Evolutionary conservation across 441 rosid species (phyloP), one percentile per base, ranked within the genome.

Genomic region (Kokia cookei): DNA sequence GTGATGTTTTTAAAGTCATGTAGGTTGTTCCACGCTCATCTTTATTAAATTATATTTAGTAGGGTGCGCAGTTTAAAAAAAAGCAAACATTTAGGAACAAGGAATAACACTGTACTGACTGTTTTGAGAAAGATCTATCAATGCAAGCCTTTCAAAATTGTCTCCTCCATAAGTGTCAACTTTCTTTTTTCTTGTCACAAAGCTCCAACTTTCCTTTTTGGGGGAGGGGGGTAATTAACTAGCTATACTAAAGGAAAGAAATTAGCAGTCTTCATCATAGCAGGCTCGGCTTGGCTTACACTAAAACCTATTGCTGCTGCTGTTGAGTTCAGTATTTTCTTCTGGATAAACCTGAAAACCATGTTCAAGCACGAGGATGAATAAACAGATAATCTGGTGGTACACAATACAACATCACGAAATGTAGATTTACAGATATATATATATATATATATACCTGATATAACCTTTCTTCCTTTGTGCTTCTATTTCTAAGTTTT

Each of bases 401-500:
- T 59, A 60, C 12, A 8, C 24, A 35, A 5, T 22, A 14, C 8
- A 43, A 14, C 17, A 14, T 8, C 17, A 58, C 48, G 37, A 47
- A 14, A 67, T 2, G 61, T 14, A 75, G 8, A 24, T 17, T 42
- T 37, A 2, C 6, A 58, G n/a, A 26, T 19, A 19, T 19, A 19
- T 19, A 19, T 1, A 11, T 58, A 15, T 19, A 7, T 62, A 48
- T 68, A 50, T 68, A 71, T 81, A 73, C 87, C 87, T 82, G 85
- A n/a, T 47, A 19, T n/a, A 37, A 29, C 40, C 65, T 26, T 7
- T 87, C 94, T 12, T 87, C 93, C 24, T 73, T 85, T 72, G 61
- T 73, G 85, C 87, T 87, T 55, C 81, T 26, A 58, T 89, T 79
- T 86, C 96, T 89, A 75, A 62, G 85, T 82, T 87, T 92, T 81